Base-by-base conservation (phyloP, 129 eudicot species). In the Artemisia annua region DNA sequence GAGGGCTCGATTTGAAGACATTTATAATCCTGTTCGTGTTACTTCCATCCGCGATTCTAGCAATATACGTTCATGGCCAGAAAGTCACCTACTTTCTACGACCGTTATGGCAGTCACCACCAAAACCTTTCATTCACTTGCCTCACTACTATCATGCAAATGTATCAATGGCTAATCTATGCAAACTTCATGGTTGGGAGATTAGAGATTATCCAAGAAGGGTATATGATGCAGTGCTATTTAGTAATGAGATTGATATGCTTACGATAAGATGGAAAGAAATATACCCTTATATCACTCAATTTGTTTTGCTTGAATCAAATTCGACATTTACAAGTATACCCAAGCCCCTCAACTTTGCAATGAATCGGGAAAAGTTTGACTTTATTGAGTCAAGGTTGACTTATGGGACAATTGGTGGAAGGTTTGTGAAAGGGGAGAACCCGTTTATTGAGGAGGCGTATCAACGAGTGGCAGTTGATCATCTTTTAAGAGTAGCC, bases 391-490 rank as follows among this genome's bases (percentile, higher is more conserved):
- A 83, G 77, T 83, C 96, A 15, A 72, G 96, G 63, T 52, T 89
- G 84, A 84, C 96, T 50, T 89, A 89, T 58, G 92, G 85, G 39
- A 85, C 81, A 4, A 76, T 89, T 20, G 88, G 92, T 1, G 96
- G 96, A 15, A 70, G 96, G 70, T 89, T 87, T 69, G 64, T 48
- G 65, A 89, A 81, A 50, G 90, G 96, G 0, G 92, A 89, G 28
- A 89, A 89, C 48, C 96, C 96, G 6, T 87, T 89, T 73, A 67
- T 89, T 16, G 96, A 89, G 68, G 92, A 89, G 68, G 96, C 96
- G 3, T 86, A 80, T 71, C 92, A 89, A 32, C 77, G 96, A 7
- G 78, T 86, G 0, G 92, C 82, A 0, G 87, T 89, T 4, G 96
- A 89, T 46, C 88, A 80, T 32, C 87, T 89, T 46, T 11, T 89